These are phyloP conservation scores for Xylaria telfairii DNA, from an alignment of 495 filamentous ascomycete genomes.

Conservation along the genomic window DNA sequence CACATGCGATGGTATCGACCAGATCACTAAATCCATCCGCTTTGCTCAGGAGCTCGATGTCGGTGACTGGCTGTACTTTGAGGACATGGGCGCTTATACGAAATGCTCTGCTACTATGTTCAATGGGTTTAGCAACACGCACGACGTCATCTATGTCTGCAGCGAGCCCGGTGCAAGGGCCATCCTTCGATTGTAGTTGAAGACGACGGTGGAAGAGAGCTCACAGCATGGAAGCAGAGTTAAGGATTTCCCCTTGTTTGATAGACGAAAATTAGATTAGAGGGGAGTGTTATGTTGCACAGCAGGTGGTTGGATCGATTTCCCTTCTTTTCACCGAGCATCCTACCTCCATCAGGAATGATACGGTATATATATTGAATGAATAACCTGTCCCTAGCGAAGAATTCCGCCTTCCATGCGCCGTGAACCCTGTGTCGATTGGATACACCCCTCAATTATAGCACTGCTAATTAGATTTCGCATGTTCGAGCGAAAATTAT, in stretches of 20 bases:
- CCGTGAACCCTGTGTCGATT: not conserved
- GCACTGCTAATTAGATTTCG: not conserved
- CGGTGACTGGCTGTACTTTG: slow-evolving; percentile 98
- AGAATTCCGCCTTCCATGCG: not conserved
- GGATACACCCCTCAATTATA: not conserved
- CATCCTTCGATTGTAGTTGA: slow-evolving; percentile 58
- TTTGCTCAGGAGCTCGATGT: slow-evolving; percentile 79
- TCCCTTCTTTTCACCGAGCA: slow-evolving; percentile 7
- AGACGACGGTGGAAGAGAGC: not conserved
- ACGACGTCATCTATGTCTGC: slow-evolving; percentile 91
- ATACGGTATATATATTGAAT: slow-evolving; percentile 11
- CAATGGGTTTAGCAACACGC: slow-evolving; percentile 95
- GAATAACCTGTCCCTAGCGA: not conserved
- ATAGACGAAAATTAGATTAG: slow-evolving; percentile 24
- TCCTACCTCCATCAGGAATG: not conserved
- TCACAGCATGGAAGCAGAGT: not conserved
- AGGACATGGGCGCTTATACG: slow-evolving; percentile 98
- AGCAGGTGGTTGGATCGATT: not conserved
- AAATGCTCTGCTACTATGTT: slow-evolving; percentile 96
- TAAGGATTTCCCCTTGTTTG: not conserved
- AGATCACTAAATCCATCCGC: slow-evolving; percentile 76
- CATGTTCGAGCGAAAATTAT: not conserved
- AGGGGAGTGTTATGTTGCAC: slow-evolving; percentile 3
- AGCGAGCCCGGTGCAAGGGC: slow-evolving; percentile 88
- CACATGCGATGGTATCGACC: slow-evolving; percentile 97